phyloP scores from a whole-genome alignment of 495 filamentous ascomycete species.

The Diplogelasinospora grovesii region DNA sequence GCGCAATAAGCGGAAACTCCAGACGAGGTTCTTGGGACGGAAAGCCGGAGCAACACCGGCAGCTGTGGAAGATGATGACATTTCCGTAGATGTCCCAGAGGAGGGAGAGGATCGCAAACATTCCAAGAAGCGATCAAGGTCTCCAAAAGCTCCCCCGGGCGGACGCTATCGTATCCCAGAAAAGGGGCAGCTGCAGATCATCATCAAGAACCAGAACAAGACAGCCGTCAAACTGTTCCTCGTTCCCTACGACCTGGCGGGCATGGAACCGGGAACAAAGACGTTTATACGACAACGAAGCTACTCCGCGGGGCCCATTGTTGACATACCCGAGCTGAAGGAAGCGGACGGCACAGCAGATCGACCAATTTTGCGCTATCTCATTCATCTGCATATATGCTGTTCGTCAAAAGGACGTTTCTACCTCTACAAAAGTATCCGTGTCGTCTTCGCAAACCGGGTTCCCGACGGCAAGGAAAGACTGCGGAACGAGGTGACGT shows the following conservation, averaged over 20 bases:
- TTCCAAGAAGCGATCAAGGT: conserved; percentile 56
- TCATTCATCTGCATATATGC: conserved; percentile 92
- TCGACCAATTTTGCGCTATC: conserved; percentile 78
- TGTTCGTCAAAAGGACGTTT: conserved; percentile 76
- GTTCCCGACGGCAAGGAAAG: conserved; percentile 96
- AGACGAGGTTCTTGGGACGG: conserved; percentile 25
- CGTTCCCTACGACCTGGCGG: conserved; percentile 89
- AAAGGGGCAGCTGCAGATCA: conserved; percentile 90
- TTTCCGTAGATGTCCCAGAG: conserved; percentile 25
- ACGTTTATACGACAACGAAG: conserved; percentile 94
- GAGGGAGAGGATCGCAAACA: conserved; percentile 33
- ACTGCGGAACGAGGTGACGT: conserved; percentile 81
- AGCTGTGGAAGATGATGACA: conserved; percentile 18
- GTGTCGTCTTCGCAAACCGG: conserved; percentile 95
- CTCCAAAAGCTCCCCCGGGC: conserved; percentile 66
- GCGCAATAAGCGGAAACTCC: conserved; percentile 41
- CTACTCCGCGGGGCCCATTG: conserved; percentile 82
- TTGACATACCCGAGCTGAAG: conserved; percentile 42
- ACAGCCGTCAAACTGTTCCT: conserved; percentile 94
- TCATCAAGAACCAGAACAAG: conserved; percentile 95
- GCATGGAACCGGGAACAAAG: conserved; percentile 92
- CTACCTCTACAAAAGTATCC: conserved; percentile 84
- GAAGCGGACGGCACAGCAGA: conserved; percentile 42
- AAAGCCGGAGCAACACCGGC: conserved; percentile 22
- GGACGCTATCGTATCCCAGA: conserved; percentile 94